phyloP scores from a whole-genome alignment of 2,329 filamentous ascomycete genomes.

The Neurospora crassa region DNA sequence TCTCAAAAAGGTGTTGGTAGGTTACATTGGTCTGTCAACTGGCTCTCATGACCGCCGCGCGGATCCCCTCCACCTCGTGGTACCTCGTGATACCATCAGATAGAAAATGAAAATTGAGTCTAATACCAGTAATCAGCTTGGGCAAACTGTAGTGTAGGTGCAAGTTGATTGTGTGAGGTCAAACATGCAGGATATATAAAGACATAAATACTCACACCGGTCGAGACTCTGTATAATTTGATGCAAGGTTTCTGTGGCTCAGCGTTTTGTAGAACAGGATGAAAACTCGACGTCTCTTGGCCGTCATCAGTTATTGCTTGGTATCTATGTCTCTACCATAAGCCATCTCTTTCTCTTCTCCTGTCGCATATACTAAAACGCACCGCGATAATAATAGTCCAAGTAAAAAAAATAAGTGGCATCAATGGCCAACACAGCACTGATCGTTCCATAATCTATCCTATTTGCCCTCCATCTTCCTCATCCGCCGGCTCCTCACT shows the following conservation, averaged over 20 bases:
- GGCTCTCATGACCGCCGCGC: background rate
- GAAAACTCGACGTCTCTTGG: background rate
- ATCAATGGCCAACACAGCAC: background rate
- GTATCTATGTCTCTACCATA: background rate
- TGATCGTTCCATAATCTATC: background rate
- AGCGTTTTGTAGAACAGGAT: background rate
- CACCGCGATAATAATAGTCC: background rate
- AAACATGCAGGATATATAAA: background rate
- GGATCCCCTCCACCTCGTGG: background rate
- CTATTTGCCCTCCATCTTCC: background rate
- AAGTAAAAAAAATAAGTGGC: background rate
- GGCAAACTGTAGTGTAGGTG: background rate
- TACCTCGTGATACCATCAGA: background rate
- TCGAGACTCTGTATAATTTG: background rate
- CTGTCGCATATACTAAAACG: background rate
- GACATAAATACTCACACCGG: background rate
- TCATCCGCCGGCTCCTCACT: conserved; percentile 12
- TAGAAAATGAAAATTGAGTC: background rate
- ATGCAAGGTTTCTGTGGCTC: background rate
- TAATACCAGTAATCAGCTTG: background rate
- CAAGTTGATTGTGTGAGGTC: background rate
- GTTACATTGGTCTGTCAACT: background rate
- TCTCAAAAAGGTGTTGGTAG: background rate
- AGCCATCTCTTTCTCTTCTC: background rate
- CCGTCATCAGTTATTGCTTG: background rate